phyloP scores from a whole-genome alignment of 176 grass and related monocot species.

The Oryza meridionalis region DNA sequence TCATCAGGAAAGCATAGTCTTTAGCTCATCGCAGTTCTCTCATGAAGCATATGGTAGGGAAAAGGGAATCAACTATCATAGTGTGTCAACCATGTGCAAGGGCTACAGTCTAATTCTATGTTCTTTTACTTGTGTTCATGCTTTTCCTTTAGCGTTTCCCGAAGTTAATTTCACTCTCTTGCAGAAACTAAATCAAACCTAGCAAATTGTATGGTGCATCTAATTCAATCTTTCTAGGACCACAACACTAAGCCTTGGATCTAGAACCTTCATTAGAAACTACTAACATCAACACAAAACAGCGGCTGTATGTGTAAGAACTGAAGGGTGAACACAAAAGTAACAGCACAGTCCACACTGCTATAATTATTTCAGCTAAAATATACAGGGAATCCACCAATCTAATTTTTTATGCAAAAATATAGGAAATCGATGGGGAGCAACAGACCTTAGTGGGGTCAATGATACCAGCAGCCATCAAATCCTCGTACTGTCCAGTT shows the following conservation, averaged over 20 bases:
- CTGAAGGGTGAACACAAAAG: background rate
- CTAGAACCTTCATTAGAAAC: background rate
- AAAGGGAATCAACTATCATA: constrained; percentile 21
- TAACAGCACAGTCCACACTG: background rate
- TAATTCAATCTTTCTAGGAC: constrained; percentile 12
- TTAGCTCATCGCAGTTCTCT: background rate
- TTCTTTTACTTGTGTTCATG: background rate
- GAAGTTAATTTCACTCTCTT: background rate
- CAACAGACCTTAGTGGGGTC: constrained; percentile 92
- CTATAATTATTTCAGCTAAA: background rate
- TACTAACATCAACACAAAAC: background rate
- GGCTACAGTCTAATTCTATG: background rate
- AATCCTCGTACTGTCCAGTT: constrained; percentile 90
- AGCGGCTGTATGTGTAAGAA: background rate
- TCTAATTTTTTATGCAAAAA: background rate
- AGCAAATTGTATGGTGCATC: background rate
- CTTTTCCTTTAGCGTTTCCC: background rate
- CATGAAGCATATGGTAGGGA: background rate
- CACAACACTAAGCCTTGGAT: background rate
- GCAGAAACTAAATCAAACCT: background rate
- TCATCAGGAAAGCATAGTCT: background rate
- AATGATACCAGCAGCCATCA: constrained; percentile 99
- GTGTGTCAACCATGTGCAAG: constrained; percentile 5
- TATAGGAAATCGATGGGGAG: background rate
- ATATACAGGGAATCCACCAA: background rate